Base-by-base conservation (phyloP, 257 asterid genomes). In the Forsythia viridissima region DNA sequence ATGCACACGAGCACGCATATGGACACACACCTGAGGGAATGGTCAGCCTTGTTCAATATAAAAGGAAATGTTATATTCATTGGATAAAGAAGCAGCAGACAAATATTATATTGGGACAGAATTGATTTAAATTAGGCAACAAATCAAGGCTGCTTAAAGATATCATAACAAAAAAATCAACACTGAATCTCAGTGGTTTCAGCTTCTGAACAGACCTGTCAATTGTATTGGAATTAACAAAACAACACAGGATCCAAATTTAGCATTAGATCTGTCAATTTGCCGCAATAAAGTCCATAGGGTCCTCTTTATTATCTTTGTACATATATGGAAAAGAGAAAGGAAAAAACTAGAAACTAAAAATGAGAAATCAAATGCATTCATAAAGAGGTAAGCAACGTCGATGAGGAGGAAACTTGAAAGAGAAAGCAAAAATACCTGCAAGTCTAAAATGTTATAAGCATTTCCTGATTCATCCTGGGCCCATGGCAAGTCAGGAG, bases 391-490 rank as follows among this genome's bases (percentile, higher is more conserved):
- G 38, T 36, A 77, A 67, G 10, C 66, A 20, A 21, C 20, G 2
- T 61, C 16, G 37, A 12, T 6, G 51, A 59, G 20, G 57, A 16
- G 16, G 24, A 57, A 61, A 30, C 71, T 38, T 39, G 72, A 41
- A 77, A 24, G 59, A 76, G 42, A 76, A 36, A 46, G 42, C 42
- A 73, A 75, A 24, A 61, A 40, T 80, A 93, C 99, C 97, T 96
- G 92, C 91, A 96, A 85, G 82, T 96, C 97, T 79, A 96, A 90
- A 80, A 91, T 87, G 87, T 96, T 96, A 72, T 84, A 88, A 73
- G 92, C 87, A 87, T 88, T 90, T 80, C 99, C 99, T 5, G 95
- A 85, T 82, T 92, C 98, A 83, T 96, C 97, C 81, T 87, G 91
- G 48, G 87, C 88, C 88, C 94, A 91, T 11, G 97, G 95, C 81